phyloP scores from a whole-genome alignment of 2,329 filamentous ascomycete species.

The Zymoseptoria pseudotritici region DNA sequence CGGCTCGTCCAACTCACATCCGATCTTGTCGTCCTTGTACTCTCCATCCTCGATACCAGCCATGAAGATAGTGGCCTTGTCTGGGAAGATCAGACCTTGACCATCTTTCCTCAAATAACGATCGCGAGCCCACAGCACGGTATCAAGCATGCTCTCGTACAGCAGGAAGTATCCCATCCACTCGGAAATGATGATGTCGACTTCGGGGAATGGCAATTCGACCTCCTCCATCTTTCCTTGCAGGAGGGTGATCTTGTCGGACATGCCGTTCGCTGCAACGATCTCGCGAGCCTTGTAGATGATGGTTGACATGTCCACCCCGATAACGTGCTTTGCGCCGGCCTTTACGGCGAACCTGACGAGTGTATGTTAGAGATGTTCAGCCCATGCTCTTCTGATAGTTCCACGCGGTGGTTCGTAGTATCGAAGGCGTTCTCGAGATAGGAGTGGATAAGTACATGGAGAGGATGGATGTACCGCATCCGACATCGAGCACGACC shows the following conservation, averaged over 20 bases:
- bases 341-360: constrained; percentile 90
- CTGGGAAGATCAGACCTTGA: constrained; percentile 76
- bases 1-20: constrained; percentile 59
- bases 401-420: background rate
- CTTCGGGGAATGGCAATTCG: constrained; percentile 81
- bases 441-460: constrained; percentile 57
- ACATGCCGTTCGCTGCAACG: constrained; percentile 82
- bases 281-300: constrained; percentile 98
- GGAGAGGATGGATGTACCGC: constrained; percentile 94
- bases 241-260: constrained; percentile 91
- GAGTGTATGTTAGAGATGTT: constrained; percentile 4
- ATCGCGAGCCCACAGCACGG: constrained; percentile 92
- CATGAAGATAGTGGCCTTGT: constrained; percentile 96
- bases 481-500: constrained; percentile 93
- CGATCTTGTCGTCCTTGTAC: constrained; percentile 99
- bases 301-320: constrained; percentile 99
- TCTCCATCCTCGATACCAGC: constrained; percentile 97
- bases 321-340: constrained; percentile 96
- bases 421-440: constrained; percentile 4
- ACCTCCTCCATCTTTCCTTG: constrained; percentile 99
- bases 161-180: constrained; percentile 99
- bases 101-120: constrained; percentile 79
- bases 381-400: background rate
- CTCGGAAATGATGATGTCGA: constrained; percentile 99
- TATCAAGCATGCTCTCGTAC: constrained; percentile 98